Percentiles rank a stretch among this genome's conserved stretches.
phyloP scores from a whole-genome alignment of 139 green algal species.

The Gonium pectorale region DNA sequence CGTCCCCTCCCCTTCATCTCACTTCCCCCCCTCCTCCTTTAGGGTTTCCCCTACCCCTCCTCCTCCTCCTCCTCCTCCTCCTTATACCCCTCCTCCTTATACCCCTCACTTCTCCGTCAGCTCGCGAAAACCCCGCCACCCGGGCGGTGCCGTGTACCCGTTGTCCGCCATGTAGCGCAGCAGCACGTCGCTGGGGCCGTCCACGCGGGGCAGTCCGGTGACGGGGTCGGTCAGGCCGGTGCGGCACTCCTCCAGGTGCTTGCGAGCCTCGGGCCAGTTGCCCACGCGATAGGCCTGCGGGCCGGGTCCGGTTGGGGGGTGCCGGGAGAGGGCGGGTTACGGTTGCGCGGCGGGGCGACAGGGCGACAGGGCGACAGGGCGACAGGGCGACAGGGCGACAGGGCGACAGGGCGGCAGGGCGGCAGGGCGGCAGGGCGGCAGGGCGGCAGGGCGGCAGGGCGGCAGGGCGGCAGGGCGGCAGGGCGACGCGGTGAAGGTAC shows the following conservation, averaged over 20 bases:
- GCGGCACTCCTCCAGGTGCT: constrained; percentile 66
- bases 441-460: background rate
- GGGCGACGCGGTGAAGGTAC: no score
- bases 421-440: background rate
- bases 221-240: constrained; percentile 14
- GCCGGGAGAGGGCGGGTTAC: background rate
- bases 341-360: no score
- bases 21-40: background rate
- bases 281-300: constrained; percentile 79
- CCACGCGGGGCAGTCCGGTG: constrained; percentile 40
- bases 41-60: background rate
- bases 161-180: constrained; percentile 81
- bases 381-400: background rate
- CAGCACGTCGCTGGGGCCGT: constrained; percentile 80
- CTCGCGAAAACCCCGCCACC: constrained; percentile 88
- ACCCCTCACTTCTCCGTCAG: constrained; percentile 89
- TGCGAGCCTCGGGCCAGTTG: constrained; percentile 72
- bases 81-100: background rate
- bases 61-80: no score
- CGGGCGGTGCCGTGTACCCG: constrained; percentile 68
- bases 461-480: no score
- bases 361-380: no score
- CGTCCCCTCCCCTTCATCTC: background rate
- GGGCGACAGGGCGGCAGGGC: background rate
- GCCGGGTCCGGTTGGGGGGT: background rate